Conservation (phyloP, 805 yeast species). For the Hanseniaspora nectarophila region DNA sequence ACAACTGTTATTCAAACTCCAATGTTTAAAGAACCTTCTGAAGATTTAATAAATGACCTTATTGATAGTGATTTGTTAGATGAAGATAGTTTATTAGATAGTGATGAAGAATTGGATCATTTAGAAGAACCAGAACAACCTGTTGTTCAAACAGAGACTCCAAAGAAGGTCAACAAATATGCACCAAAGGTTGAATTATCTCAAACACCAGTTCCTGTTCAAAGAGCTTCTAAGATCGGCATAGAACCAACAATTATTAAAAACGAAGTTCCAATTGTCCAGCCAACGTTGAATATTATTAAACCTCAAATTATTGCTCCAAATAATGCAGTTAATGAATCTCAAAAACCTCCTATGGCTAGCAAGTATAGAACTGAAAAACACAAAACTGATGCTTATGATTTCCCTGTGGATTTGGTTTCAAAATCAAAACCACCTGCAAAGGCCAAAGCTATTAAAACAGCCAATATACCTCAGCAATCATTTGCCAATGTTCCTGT, state of each 20-base stretch:
- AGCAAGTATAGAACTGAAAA: constrained; percentile 36
- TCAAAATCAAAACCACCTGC: constrained; percentile 25
- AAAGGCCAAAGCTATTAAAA: constrained; percentile 33
- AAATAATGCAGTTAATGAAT: constrained; percentile 6
- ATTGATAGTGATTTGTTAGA: constrained; percentile 36
- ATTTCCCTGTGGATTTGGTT: constrained; percentile 51
- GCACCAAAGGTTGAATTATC: background rate
- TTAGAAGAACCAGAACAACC: background rate
- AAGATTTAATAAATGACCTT: constrained; percentile 19
- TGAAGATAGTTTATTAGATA: constrained; percentile 26
- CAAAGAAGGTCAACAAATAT: constrained; percentile 6
- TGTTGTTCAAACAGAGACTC: background rate
- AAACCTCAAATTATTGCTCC: constrained; percentile 16
- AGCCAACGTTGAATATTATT: background rate
- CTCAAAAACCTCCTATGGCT: constrained; percentile 20
- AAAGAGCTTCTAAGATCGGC: background rate
- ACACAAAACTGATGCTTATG: constrained; percentile 64
- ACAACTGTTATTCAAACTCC: constrained; percentile 15
- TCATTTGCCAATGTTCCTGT: constrained; percentile 15
- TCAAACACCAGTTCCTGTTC: background rate
- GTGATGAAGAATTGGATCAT: constrained; percentile 23
- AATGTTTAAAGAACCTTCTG: constrained; percentile 33
- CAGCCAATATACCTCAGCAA: constrained; percentile 18
- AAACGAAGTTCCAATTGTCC: background rate
- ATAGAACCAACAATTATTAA: background rate